phyloP scores from a whole-genome alignment of 306 rosid genomes.

The Dicorynia guianensis region DNA sequence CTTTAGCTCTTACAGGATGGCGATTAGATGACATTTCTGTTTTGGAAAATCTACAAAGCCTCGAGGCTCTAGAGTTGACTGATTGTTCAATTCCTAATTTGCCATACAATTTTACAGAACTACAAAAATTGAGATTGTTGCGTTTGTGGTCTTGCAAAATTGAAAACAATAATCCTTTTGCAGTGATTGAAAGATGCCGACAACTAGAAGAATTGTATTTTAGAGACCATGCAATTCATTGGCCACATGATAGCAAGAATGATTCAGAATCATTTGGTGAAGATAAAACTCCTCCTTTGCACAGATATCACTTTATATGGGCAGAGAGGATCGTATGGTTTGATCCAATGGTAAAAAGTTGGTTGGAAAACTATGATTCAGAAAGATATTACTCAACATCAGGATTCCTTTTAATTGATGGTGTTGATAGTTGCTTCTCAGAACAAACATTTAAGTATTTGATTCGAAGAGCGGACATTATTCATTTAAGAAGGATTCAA shows the following conservation, averaged over 20 bases:
- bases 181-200: constrained; percentile 22
- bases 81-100: constrained; percentile 33
- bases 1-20: rapidly evolving
- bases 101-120: not conserved
- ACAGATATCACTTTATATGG: constrained; percentile 24
- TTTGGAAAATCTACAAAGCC: constrained; percentile 11
- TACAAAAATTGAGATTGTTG: constrained; percentile 34
- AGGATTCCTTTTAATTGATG: not conserved
- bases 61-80: constrained; percentile 14
- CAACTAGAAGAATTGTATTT: constrained; percentile 39
- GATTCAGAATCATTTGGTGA: not conserved
- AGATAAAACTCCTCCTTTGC: not conserved
- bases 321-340: no score
- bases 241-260: not conserved
- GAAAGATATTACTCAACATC: no score
- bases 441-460: not conserved
- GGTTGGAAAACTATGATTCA: not conserved
- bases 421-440: not conserved
- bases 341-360: not conserved
- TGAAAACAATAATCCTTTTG: constrained; percentile 16
- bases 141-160: constrained; percentile 6
- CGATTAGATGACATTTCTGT: constrained; percentile 20
- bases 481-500: not conserved
- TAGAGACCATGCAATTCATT: not conserved
- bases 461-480: constrained; percentile 22